Percentiles rank a stretch among this genome's conserved stretches.
These are phyloP conservation scores for Didymella exigua DNA, from an alignment of 2,329 filamentous ascomycete genomes.

Conservation along the genomic window DNA sequence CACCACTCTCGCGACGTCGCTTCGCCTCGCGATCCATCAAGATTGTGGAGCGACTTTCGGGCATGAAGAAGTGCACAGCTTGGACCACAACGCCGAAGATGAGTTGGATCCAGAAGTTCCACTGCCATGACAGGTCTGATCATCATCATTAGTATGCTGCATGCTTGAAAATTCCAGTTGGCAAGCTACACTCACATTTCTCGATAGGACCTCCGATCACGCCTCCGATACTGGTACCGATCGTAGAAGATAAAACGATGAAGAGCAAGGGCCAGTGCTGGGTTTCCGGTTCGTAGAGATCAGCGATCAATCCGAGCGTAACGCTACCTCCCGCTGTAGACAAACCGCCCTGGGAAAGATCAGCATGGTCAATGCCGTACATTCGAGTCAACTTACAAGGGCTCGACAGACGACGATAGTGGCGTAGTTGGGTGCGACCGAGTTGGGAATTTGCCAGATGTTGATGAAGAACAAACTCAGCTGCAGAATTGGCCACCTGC, in stretches of 20 bases:
- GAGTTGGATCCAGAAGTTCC: conserved; percentile 82
- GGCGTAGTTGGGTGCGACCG: conserved; percentile 66
- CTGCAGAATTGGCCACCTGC: conserved; percentile 60
- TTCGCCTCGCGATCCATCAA: conserved; percentile 79
- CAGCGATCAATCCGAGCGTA: conserved; percentile 66
- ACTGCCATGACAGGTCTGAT: conserved; percentile 65
- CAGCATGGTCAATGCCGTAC: conserved; percentile 10
- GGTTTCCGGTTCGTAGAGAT: conserved; percentile 62
- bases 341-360: conserved; percentile 34
- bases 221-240: conserved; percentile 76
- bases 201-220: conserved; percentile 65
- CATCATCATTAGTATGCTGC: conserved; percentile 51
- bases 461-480: conserved; percentile 65
- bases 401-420: conserved; percentile 66
- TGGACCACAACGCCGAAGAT: conserved; percentile 76
- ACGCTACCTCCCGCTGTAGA: conserved; percentile 66
- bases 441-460: conserved; percentile 71
- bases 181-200: conserved; percentile 32
- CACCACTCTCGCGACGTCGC: conserved; percentile 67
- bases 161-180: conserved; percentile 63
- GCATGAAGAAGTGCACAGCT: conserved; percentile 67
- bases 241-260: conserved; percentile 59
- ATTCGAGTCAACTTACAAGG: conserved; percentile 56
- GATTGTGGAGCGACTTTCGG: conserved; percentile 75
- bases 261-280: conserved; percentile 66